These are phyloP conservation scores for Suillus occidentalis DNA, from an alignment of 768 basidiomycete species.

Conservation along the genomic window DNA sequence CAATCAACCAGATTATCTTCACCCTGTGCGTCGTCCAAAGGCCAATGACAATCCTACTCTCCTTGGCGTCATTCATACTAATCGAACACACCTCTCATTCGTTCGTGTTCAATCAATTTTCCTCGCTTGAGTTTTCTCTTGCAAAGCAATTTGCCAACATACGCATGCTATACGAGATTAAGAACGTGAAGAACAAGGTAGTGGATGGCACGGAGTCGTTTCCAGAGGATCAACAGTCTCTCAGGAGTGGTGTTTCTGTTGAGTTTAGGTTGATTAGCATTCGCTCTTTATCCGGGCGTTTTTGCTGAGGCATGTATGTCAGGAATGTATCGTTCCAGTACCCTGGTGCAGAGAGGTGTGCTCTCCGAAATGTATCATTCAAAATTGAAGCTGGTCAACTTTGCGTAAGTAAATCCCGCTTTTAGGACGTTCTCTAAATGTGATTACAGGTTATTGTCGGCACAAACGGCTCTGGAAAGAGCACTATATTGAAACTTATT, in stretches of 20 bases:
- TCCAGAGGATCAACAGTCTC: slow-evolving; percentile 46
- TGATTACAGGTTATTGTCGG: not conserved
- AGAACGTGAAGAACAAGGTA: slow-evolving; percentile 58
- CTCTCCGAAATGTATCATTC: slow-evolving; percentile 65
- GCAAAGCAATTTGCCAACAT: slow-evolving; percentile 53
- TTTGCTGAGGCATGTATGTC: slow-evolving; percentile 5
- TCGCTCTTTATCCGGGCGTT: slow-evolving; percentile 6
- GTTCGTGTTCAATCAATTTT: slow-evolving; percentile 50
- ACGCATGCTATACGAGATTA: slow-evolving; percentile 61
- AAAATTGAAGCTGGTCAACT: slow-evolving; percentile 68
- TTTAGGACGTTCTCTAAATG: slow-evolving; percentile 21
- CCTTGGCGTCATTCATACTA: slow-evolving; percentile 61
- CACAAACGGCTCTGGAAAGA: too few relatives aligned
- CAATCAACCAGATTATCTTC: slow-evolving; percentile 51
- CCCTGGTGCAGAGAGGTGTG: slow-evolving; percentile 50
- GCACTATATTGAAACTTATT: too few relatives aligned
- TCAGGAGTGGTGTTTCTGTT: slow-evolving; percentile 49
- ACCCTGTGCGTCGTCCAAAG: slow-evolving; percentile 60
- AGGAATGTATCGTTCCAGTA: slow-evolving; percentile 76
- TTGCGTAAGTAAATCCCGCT: slow-evolving; percentile 45
- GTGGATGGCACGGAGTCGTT: slow-evolving; percentile 50
- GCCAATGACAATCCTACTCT: slow-evolving; percentile 62
- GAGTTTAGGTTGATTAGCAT: slow-evolving; percentile 51
- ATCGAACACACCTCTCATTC: slow-evolving; percentile 52
- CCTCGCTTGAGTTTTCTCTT: slow-evolving; percentile 56